Evolutionary conservation across 179 eudicot genomes (phyloP).

Genomic region (Nepenthes alata): DNA sequence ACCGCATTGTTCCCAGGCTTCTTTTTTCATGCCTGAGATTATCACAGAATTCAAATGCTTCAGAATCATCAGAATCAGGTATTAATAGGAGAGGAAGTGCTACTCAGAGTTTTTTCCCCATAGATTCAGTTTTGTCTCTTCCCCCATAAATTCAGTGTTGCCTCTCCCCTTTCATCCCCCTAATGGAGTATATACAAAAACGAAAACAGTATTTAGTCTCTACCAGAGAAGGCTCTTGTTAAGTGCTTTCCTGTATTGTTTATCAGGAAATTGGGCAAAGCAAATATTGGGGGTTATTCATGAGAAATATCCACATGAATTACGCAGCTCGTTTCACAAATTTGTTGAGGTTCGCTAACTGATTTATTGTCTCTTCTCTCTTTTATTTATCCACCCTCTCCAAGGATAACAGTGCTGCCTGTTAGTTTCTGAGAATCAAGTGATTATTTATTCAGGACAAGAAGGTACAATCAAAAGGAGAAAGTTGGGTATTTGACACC

Average conservation of each 20-base stretch:
- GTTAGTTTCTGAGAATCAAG: background rate
- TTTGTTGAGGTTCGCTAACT: constrained; percentile 43
- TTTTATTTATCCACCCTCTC: background rate
- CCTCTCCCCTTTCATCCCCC: too few relatives aligned
- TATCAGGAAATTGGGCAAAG: constrained; percentile 42
- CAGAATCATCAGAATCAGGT: constrained; percentile 36
- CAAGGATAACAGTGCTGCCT: background rate
- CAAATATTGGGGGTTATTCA: constrained; percentile 38
- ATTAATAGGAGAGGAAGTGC: constrained; percentile 6
- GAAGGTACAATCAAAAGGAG: constrained; percentile 45
- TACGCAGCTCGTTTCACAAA: constrained; percentile 45
- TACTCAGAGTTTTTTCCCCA: background rate
- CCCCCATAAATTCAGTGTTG: background rate
- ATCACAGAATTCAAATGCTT: constrained; percentile 27
- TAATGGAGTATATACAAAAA: too few relatives aligned
- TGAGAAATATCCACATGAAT: constrained; percentile 49
- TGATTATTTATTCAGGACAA: constrained; percentile 15
- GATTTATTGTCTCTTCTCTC: background rate
- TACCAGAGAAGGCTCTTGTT: background rate
- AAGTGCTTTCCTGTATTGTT: background rate
- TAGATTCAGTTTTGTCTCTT: background rate
- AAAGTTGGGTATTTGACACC: constrained; percentile 32
- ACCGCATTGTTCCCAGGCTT: constrained; percentile 38
- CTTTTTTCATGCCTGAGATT: constrained; percentile 41
- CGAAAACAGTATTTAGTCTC: background rate